phyloP scores from a whole-genome alignment of 768 basidiomycete species.

The Cubamyces lactineus region DNA sequence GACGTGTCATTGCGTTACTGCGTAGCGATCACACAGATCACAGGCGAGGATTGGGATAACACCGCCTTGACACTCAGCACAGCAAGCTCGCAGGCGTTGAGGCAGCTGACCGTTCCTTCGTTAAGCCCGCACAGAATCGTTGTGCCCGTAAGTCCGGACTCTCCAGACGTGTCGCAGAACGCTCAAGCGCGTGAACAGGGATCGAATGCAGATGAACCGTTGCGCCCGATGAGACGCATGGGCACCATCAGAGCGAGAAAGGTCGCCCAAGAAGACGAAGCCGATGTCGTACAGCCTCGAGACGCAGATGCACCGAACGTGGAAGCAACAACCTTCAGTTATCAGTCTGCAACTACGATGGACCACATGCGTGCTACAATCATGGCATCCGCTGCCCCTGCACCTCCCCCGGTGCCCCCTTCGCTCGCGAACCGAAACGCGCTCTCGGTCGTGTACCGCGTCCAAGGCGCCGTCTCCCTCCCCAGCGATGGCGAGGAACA shows the following conservation, averaged over 20 bases:
- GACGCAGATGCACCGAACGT: too few species aligned
- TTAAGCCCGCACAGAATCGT: not conserved
- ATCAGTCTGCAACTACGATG: not conserved
- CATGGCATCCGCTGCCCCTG: not conserved
- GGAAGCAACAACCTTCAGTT: too few species aligned
- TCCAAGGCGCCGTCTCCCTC: constrained; percentile 52
- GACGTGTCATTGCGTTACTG: constrained; percentile 56
- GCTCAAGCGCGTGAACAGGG: not conserved
- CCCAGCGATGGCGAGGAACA: constrained; percentile 59
- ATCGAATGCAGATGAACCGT: not conserved
- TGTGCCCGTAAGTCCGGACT: not conserved
- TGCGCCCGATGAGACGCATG: too few species aligned
- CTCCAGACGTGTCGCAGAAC: too few species aligned
- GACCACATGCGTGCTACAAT: not conserved
- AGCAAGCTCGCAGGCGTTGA: constrained; percentile 42
- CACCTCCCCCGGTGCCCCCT: not conserved
- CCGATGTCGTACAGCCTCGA: too few species aligned
- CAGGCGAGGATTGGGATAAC: constrained; percentile 64
- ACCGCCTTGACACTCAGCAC: constrained; percentile 57
- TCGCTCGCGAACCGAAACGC: constrained; percentile 45
- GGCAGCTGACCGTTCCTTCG: constrained; percentile 25
- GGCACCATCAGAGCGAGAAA: too few species aligned
- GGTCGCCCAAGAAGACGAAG: too few species aligned
- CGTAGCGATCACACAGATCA: constrained; percentile 53
- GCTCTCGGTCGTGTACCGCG: constrained; percentile 53